Conservation (phyloP, 306 rosid species). For the Hippophae tibetana region DNA sequence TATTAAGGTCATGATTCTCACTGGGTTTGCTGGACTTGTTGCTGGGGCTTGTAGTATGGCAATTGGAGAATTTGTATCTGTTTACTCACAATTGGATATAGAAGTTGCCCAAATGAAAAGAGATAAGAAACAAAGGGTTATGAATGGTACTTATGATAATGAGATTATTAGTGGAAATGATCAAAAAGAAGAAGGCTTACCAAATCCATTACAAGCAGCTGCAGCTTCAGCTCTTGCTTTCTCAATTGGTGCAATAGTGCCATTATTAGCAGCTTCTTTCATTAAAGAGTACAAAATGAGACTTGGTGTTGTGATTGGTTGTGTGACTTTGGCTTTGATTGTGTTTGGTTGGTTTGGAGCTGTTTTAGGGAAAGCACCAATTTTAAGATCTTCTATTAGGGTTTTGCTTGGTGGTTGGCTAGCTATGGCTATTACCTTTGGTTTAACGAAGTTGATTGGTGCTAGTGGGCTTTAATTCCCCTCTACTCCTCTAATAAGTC, state of each 20-base stretch:
- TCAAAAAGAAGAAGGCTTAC: constrained; percentile 41
- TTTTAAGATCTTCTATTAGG: constrained; percentile 37
- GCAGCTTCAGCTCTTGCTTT: constrained; percentile 82
- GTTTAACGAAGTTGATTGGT: constrained; percentile 69
- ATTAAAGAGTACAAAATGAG: constrained; percentile 56
- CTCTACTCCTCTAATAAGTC: too few species aligned
- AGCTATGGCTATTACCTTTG: constrained; percentile 82
- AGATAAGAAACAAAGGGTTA: constrained; percentile 19
- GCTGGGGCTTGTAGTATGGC: constrained; percentile 99
- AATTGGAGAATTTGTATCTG: constrained; percentile 90
- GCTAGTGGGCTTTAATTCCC: constrained; percentile 44
- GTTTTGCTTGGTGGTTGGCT: constrained; percentile 86
- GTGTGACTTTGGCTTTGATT: constrained; percentile 60
- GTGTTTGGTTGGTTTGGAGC: constrained; percentile 81
- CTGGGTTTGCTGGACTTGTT: constrained; percentile 78
- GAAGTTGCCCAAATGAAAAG: constrained; percentile 69
- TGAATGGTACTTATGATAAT: not conserved
- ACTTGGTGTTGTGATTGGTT: constrained; percentile 43
- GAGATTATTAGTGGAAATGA: constrained; percentile 3
- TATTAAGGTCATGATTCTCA: constrained; percentile 68
- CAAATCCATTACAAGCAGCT: constrained; percentile 84
- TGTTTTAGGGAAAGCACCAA: constrained; percentile 52
- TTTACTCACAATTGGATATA: constrained; percentile 73
- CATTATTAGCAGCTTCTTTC: constrained; percentile 74
- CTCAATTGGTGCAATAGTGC: constrained; percentile 76